Base-by-base conservation (phyloP, 2,329 filamentous ascomycete genomes). In the Tetracladium maxilliforme region DNA sequence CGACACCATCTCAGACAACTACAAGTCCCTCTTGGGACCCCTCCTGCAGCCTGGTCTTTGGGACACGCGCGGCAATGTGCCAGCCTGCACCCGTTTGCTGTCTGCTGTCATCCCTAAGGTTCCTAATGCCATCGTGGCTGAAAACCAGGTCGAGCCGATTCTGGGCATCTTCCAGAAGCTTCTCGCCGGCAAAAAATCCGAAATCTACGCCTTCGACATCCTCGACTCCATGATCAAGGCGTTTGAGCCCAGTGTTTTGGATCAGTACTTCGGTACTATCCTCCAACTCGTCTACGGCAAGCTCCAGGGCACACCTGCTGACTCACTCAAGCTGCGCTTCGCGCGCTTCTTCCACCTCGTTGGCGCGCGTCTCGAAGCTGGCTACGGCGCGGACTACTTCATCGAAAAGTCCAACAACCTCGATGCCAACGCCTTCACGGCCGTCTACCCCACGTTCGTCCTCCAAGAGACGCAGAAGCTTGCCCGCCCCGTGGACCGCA, bases 91-190 rank as follows among this genome's bases (percentile, higher is more conserved):
- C 15, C 75, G 90, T 30, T 64, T 98, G 23, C 57, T 98, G 23
- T 72, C 77, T 8, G 79, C 83, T 10, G 78, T 95, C 38, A 77
- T 95, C 37, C 74, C 81, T 10, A 76, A 80, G 37, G 79, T 77
- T 14, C 65, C 75, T 4, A 58, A 72, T 29, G 64, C 71, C 21
- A 84, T 98, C 38, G 56, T 80, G 11, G 64, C 70, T 14, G 74
- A 79, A 42, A 79, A 86, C 39, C 83, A 94, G 48, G 51, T 94
- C 20, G 82, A 92, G 45, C 72, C 80, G 4, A 72, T 95, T 24
- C 64, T 98, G n/a, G 82, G 84, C 29, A 90, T 98, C 34, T 98
- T 95, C 62, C 87, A 95, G 48, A 86, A 82, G 42, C 66, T 98
- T 8, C 61, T 94, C 21, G 64, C 67, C 4, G 73, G 69, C 36